Base-by-base conservation (phyloP, 2,329 filamentous ascomycete species). In the Fusarium pseudograminearum region DNA sequence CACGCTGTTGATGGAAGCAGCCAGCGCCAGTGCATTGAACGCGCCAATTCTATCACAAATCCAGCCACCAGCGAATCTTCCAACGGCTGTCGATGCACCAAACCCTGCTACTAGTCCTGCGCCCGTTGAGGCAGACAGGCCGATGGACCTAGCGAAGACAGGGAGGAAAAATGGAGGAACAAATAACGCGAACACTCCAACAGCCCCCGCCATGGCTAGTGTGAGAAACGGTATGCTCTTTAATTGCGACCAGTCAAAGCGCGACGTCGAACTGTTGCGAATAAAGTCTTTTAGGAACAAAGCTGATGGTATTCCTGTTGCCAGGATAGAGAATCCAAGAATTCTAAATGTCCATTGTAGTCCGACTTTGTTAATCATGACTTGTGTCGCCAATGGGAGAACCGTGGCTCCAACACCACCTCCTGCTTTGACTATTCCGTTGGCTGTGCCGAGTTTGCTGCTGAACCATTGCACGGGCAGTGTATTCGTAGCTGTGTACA, bases 361-460 rank as follows among this genome's bases (percentile, higher is more conserved):
- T 0, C 61, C 61, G 4, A 61, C 42, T 14, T n/a, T 46, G 1
- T 46, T 41, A 2, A 50, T 61, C 47, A 66, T 40, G 0, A 31
- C 36, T 11, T 57, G 34, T 2, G 44, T 55, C 1, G 61, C 55
- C 4, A 65, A 1, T 0, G 63, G 46, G 2, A 53, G 41, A 0
- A 66, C 44, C 6, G 48, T 48, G 2, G 63, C 48, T 0, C 63
- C 63, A 1, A 66, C 55, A 1, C 63, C 55, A 0, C 61, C 63
- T 16, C 63, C 61, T 1, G 47, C 40, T 24, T 66, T 66, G 9
- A 66, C 42, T 2, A 66, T 36, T 0, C 63, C 63, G 7, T 66
- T 66, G 0, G 61, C 63, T 8, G 55, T 66, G 0, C 63, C 63
- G 0, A 66, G 55, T 4, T 38, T 65, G 0, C 36, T 58, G 2